These are phyloP conservation scores for Acanthamoeba healyi DNA, from an alignment of 208 protist species.

Conservation along the genomic window DNA sequence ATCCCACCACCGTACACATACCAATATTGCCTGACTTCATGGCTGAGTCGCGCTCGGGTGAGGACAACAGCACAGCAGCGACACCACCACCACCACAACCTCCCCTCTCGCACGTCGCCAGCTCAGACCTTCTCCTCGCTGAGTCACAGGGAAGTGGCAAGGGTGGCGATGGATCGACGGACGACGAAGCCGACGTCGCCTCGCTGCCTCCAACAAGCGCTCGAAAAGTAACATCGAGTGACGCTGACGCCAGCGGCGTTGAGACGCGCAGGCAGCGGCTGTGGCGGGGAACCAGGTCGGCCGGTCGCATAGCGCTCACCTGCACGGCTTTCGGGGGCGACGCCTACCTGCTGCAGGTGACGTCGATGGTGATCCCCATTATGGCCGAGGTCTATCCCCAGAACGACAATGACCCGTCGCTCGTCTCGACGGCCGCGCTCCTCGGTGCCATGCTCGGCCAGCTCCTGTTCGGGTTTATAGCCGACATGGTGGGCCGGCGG, in stretches of 20 bases:
- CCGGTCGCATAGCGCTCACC: background rate
- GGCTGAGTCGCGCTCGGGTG: no score
- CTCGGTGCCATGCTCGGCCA: constrained; percentile 73
- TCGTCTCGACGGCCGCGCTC: constrained; percentile 38
- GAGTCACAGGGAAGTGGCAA: no score
- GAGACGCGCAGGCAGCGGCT: background rate
- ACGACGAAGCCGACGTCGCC: background rate
- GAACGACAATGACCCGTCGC: constrained; percentile 11
- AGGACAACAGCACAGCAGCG: no score
- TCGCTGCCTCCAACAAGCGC: no score
- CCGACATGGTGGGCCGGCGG: constrained; percentile 65
- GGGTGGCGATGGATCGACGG: no score
- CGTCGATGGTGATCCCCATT: constrained; percentile 30
- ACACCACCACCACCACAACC: no score
- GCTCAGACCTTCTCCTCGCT: no score
- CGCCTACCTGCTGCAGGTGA: constrained; percentile 55
- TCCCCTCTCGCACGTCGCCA: no score
- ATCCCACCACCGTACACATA: no score
- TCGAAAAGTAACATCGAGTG: no score
- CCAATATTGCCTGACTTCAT: no score
- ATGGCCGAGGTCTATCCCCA: constrained; percentile 29
- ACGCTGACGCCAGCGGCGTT: no score
- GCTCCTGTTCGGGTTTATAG: constrained; percentile 77
- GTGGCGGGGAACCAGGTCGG: background rate
- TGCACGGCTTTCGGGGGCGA: constrained; percentile 7